Base-by-base conservation (phyloP, 1,139 yeast species). In the Barnettozyma hawaiiensis region DNA sequence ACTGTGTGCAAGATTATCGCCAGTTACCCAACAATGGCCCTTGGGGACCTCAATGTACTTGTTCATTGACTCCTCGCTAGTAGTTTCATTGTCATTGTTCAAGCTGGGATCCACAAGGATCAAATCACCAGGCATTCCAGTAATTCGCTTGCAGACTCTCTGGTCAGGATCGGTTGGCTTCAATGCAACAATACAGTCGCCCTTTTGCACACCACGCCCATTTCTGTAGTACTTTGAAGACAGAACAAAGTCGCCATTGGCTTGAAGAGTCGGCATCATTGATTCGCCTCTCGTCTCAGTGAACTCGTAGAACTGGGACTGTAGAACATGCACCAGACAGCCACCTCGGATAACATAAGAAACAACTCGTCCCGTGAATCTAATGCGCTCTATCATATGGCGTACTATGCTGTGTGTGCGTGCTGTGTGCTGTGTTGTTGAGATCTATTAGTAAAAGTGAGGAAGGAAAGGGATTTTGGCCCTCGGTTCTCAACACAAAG, bases 1-100 rank as follows among this genome's bases (percentile, higher is more conserved):
- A n/a, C 96, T 85, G 53, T 82, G 89, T 32, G 87, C 75, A 45
- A 92, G 63, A 58, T 92, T 92, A 59, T 92, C 98, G 2, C 98
- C 99, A 0, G 97, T 87, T 5, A 90, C 83, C 97, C 97, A 94
- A 37, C 89, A 87, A 63, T 94, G 98, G 4, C 98, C 98, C 44
- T 78, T 77, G 0, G 95, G 95, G 0, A 86, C 83, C 42, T 66
- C 67, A 8, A 86, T 78, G 54, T 67, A 85, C 46, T 77, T 76
- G 55, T 80, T 73, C 55, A 67, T 76, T 19, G 77, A 53, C n/a
- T 47, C 47, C 15, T 47, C 44, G 31, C 14, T 24, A 2, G 26
- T 18, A 4, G 26, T 20, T 11, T 37, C 44, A 2, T 39, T 32
- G 12, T 42, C 40, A 14, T 48, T 51, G 29, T 47, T 74, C 45